Conservation (phyloP, 1,284 basidiomycete genomes). For the Agaricales sp. region DNA sequence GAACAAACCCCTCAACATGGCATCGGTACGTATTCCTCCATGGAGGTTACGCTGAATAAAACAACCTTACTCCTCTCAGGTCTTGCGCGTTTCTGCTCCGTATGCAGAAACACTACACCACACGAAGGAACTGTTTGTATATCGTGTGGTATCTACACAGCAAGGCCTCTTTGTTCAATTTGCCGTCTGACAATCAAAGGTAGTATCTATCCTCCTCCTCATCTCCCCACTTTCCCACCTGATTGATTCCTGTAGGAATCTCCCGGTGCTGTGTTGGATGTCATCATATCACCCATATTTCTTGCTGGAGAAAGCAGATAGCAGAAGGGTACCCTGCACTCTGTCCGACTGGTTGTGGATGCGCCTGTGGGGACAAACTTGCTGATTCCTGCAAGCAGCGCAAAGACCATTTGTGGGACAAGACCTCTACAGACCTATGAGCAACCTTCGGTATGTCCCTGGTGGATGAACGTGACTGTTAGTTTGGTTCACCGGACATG, state of each 20-base stretch:
- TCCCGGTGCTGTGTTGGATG: constrained; percentile 59
- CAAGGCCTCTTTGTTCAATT: constrained; percentile 50
- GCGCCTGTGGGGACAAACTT: no score
- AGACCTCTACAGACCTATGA: no score
- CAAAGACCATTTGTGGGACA: no score
- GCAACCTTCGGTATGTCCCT: no score
- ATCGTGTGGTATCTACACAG: constrained; percentile 34
- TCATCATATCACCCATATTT: constrained; percentile 55
- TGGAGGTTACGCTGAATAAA: not conserved
- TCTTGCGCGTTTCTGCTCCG: constrained; percentile 20
- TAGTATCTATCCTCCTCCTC: constrained; percentile 14
- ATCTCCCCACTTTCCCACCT: not conserved
- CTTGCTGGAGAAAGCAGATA: constrained; percentile 41
- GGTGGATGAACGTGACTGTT: no score
- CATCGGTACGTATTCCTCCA: not conserved
- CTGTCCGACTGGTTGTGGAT: constrained; percentile 59
- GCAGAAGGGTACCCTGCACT: constrained; percentile 28
- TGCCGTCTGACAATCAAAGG: constrained; percentile 77
- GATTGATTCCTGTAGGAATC: constrained; percentile 36
- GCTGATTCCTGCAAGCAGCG: no score
- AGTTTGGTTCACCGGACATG: no score
- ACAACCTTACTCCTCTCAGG: no score
- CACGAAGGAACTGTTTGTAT: constrained; percentile 32
- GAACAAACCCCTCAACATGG: constrained; percentile 7
- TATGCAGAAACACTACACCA: constrained; percentile 25